Evolutionary conservation across 441 rosid species (phyloP), one percentile per base, ranked within the genome.

Genomic region (Lepidium campestre): DNA sequence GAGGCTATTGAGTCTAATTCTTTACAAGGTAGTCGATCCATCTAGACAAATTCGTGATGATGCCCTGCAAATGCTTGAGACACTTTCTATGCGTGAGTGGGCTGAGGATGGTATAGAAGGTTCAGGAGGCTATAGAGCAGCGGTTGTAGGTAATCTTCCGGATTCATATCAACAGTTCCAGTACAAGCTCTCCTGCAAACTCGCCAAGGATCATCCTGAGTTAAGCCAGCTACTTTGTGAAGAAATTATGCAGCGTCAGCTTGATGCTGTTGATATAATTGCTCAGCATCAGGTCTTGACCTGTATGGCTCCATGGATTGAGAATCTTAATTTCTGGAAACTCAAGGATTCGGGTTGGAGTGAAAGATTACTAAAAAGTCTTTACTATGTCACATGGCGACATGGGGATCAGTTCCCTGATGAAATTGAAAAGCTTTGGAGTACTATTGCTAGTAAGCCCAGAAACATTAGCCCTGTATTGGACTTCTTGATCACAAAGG

Each of bases 301-400:
- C 13, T 95, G 99, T 79, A 92, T 95, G 98, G 98, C 98, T 79
- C 99, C 98, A 45, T 95, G 98, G 97, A 90, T 95, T 75, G 99
- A 95, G 79, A 95, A 95, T 63, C 98, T 95, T 46, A 90, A 95
- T 72, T 90, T 95, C 78, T 95, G 98, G 97, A 95, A 90, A 82
- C 95, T 92, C 59, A 92, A 90, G 87, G 99, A 95, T 75, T 90
- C 99, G 0, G 98, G 97, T 71, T 95, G 99, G 99, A 85, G 96
- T 82, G 97, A 90, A 62, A 84, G 99, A 71, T 79, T 95, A 77
- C 73, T 95, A 27, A 95, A 95, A 82, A 92, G 96, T 75, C 97
- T 95, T 67, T 95, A 95, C 78, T 95, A 95, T 65, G 98, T 95
- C 63, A 95, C 98, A 10, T 88, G 97, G 98, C 83, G 99, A 55